Conservation (phyloP, 2,329 filamentous ascomycete species). For the Pseudogymnoascus sp. region DNA sequence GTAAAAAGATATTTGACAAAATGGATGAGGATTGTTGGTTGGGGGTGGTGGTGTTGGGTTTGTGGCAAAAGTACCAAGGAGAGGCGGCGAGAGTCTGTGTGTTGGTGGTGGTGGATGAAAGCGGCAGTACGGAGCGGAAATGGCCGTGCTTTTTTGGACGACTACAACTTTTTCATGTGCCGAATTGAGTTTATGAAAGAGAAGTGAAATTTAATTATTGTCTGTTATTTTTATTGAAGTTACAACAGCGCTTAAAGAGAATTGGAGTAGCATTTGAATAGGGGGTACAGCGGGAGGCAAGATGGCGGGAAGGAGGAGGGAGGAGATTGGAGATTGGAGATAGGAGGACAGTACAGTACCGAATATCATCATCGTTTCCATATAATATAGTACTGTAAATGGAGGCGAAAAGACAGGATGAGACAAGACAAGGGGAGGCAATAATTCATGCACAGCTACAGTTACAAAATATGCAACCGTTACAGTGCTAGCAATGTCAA, state of each 20-base stretch:
- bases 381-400: background rate
- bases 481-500: background rate
- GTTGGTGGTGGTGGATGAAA: slow-evolving; percentile 4
- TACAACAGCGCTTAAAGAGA: background rate
- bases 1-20: background rate
- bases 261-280: background rate
- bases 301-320: background rate
- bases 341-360: background rate
- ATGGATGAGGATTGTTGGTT: background rate
- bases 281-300: background rate
- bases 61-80: slow-evolving; percentile 3
- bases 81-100: background rate
- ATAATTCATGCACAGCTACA: background rate
- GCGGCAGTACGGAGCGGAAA: slow-evolving; percentile 3
- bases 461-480: background rate
- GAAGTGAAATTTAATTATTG: background rate
- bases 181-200: background rate
- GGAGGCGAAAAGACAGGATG: background rate
- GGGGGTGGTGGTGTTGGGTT: background rate
- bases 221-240: background rate
- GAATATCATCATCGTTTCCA: too few species aligned
- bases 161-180: background rate
- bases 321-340: background rate
- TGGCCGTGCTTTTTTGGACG: background rate
- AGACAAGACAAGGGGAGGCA: background rate